Percentiles rank a stretch among this genome's conserved stretches.
phyloP scores from a whole-genome alignment of 768 basidiomycete genomes.

The Pleurotus platypus region DNA sequence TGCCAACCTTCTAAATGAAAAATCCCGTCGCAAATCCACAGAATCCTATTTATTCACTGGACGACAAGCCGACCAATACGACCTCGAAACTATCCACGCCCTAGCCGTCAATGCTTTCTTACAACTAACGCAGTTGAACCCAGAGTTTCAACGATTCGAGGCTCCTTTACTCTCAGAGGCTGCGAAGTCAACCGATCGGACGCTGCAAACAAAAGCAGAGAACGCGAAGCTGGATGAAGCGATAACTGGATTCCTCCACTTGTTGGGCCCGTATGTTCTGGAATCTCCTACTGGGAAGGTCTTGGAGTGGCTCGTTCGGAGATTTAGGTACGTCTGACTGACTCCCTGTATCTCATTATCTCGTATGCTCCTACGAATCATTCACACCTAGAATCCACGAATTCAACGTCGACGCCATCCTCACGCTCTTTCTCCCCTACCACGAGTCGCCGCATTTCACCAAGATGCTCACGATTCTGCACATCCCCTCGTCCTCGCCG shows the following conservation, averaged over 20 bases:
- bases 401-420: conserved; percentile 79
- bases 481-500: conserved; percentile 55
- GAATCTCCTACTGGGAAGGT: conserved; percentile 79
- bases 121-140: conserved; percentile 63
- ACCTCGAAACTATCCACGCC: conserved; percentile 82
- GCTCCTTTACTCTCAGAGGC: conserved; percentile 76
- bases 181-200: conserved; percentile 74
- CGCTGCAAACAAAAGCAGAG: conserved; percentile 62
- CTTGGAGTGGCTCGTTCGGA: conserved; percentile 91
- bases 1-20: conserved; percentile 62
- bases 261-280: conserved; percentile 79
- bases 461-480: conserved; percentile 87
- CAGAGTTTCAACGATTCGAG: conserved; percentile 58
- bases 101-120: conserved; percentile 76
- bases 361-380: neutral
- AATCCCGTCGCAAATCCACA: conserved; percentile 55
- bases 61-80: conserved; percentile 78
- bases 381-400: conserved; percentile 71
- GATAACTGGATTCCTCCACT: conserved; percentile 59
- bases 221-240: conserved; percentile 58
- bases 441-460: conserved; percentile 93
- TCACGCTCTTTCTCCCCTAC: conserved; percentile 88
- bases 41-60: conserved; percentile 90
- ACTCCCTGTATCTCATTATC: neutral
- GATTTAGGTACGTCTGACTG: conserved; percentile 68